Evolutionary conservation across 2,329 filamentous ascomycete genomes (phyloP), one percentile per base, ranked within the genome.

Genomic region (Claviceps sp.): DNA sequence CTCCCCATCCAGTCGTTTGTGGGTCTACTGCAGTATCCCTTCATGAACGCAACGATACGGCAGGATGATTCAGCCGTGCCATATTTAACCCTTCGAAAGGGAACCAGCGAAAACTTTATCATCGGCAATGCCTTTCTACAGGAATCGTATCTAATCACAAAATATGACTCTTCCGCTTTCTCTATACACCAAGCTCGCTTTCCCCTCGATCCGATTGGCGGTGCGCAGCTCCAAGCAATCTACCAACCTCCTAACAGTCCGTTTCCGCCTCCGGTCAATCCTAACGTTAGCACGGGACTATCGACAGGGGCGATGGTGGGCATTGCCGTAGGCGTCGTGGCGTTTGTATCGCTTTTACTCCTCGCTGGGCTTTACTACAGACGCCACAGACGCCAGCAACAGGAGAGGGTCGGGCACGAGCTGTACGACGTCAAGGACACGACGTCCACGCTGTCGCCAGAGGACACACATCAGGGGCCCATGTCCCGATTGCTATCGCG

Each of bases 101-200:
- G 77, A 11, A 60, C 72, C 20, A 71, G 76, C 52, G 71, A 73
- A 38, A 70, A 69, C 14, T 73, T 79, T 62, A 76, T 83, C 13
- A 73, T 88, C 38, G 85, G 85, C 7, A 74, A 83, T 37, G 76
- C 78, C 0, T 87, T 88, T 56, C 67, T 88, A 50, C 85, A 88
- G 61, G 83, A 88, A 64, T 76, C 83, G 2, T 81, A 81, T 54
- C 63, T 81, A 5, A 71, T 78, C 36, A 78, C 73, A 26, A 74
- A 73, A 55, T 82, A 79, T 58, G 78, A 81, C 54, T 69, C 70
- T 38, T 68, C 64, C 16, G 62, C 63, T 13, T 81, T 79, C 60
- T 76, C 75, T 1, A 58, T 84, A 23, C 72, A 80, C 51, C 75
- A 80, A 57, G 78, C 79, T 9, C 59, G 60, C 49, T 76, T 79